Base-by-base conservation (phyloP, 1,284 basidiomycete genomes). In the Cronartium ribicola region DNA sequence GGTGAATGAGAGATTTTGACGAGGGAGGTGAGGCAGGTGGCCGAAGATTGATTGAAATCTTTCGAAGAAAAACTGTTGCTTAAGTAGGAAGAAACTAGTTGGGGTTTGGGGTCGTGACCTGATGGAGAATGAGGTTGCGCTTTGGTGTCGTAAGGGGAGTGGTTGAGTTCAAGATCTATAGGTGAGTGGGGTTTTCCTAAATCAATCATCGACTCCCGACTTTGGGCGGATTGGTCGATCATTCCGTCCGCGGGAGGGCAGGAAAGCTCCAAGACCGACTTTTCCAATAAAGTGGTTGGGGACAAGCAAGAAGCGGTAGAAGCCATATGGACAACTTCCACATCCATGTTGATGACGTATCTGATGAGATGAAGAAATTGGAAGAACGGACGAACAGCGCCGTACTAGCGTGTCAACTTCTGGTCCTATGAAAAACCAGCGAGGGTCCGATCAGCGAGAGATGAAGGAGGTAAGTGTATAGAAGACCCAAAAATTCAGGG, bases 131-230 rank as follows among this genome's bases (percentile, higher is more conserved):
- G 20, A 57, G 1, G 29, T 29, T 29, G 29, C 29, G 29, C 29
- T 29, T 29, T 29, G 29, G 29, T 29, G 29, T 29, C 29, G 2
- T 29, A 29, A 1, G 29, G 29, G 29, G 29, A 29, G 29, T 29
- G 29, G 29, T 29, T 29, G 29, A 22, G 51, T 22, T 22, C 51
- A 20, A 57, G 2, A 29, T 13, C 51, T n/a, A 20, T 57, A 29
- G 51, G 13, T 57, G 51, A 57, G 51, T 29, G 11, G 51, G 51
- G n/a, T n/a, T 57, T n/a, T 22, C 51, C 51, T 22, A 57, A 57
- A 29, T 57, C 51, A 57, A 20, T 29, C 29, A 29, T 29, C 20
- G 51, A 57, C 20, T 57, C 51, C 20, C 51, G 51, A 29, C 51
- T 57, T 13, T 57, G 20, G 51, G 20, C 17, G 8, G 51, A n/a